These are phyloP conservation scores for Zoysia japonica DNA, from an alignment of 176 grass and related monocot genomes.

Conservation along the genomic window DNA sequence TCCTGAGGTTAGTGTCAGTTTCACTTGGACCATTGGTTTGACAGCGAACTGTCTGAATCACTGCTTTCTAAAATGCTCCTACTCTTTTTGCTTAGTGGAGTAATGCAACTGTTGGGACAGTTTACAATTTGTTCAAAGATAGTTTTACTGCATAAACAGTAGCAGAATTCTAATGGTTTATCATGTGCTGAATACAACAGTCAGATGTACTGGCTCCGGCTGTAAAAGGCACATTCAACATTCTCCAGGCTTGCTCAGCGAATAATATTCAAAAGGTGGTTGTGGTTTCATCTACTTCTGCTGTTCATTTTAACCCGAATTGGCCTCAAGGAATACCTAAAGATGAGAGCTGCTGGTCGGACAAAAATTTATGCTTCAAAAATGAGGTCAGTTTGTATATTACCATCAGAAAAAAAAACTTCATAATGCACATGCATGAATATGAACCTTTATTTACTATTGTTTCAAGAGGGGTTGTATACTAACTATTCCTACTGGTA, in stretches of 20 bases:
- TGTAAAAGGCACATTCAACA: conserved; percentile 43
- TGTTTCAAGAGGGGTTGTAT: not conserved
- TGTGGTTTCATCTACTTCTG: conserved; percentile 42
- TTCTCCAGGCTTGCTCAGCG: conserved; percentile 36
- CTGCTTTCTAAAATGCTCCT: no score
- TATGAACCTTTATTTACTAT: not conserved
- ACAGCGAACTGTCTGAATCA: no score
- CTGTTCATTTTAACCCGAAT: conserved; percentile 28
- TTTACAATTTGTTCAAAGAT: not conserved
- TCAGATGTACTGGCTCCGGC: conserved; percentile 42
- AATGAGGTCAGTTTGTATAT: conserved; percentile 29
- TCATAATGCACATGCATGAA: not conserved
- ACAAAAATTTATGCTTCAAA: conserved; percentile 32
- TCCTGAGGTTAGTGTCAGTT: conserved; percentile 38
- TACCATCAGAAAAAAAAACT: not conserved
- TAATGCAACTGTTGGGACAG: not conserved
- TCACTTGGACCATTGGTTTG: no score
- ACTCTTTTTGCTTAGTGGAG: not conserved
- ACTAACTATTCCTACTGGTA: conserved; percentile 17
- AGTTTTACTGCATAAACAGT: not conserved
- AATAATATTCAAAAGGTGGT: conserved; percentile 39
- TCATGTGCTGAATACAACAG: not conserved
- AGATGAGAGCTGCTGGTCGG: conserved; percentile 56
- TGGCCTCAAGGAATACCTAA: conserved; percentile 39
- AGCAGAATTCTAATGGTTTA: not conserved